Conservation (phyloP, 2,329 filamentous ascomycete species). For the Magnaporthiopsis incrustans region DNA sequence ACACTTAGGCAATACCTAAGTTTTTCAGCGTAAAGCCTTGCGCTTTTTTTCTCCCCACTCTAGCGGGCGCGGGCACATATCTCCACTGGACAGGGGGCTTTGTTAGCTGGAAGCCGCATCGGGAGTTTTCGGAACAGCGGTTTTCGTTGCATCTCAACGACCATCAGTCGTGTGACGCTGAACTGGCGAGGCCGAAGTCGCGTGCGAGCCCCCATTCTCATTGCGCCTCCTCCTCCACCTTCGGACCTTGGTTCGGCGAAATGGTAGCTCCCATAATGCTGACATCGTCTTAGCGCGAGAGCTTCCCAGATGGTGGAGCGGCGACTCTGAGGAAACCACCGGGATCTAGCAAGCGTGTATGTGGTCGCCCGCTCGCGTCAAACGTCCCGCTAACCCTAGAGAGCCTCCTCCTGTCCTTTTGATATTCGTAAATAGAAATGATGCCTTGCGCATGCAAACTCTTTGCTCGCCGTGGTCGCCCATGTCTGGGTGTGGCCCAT, state of each 20-base stretch:
- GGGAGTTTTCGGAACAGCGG: background rate
- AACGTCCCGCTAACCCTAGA: background rate
- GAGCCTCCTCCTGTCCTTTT: background rate
- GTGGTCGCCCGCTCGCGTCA: background rate
- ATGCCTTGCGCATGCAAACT: background rate
- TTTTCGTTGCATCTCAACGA: background rate
- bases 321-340: background rate
- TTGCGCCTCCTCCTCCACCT: background rate
- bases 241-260: background rate
- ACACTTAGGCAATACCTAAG: background rate
- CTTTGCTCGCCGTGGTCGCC: too few relatives aligned
- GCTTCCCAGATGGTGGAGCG: too few relatives aligned
- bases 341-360: background rate
- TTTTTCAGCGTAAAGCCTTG: background rate
- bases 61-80: background rate
- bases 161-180: background rate
- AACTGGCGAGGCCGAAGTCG: background rate
- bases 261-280: background rate
- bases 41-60: background rate
- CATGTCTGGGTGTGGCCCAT: background rate
- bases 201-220: background rate
- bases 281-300: background rate
- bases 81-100: background rate
- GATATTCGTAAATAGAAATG: background rate
- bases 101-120: background rate